Base-by-base conservation (phyloP, 257 asterid genomes). In the Gentiana macrophylla region DNA sequence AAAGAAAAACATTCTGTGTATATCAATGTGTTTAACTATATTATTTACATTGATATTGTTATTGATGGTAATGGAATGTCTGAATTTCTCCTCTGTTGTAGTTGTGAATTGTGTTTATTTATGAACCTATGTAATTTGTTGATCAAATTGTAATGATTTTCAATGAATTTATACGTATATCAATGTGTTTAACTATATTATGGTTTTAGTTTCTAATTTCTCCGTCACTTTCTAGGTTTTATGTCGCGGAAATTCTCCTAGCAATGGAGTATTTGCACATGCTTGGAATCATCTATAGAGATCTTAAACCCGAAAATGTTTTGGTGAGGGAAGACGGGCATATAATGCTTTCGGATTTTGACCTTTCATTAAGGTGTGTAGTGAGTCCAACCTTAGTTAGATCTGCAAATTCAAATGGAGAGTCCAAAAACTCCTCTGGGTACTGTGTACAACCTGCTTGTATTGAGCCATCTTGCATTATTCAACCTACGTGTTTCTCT, bases 311-410 rank as follows among this genome's bases (percentile, higher is more conserved):
- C 15, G 88, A 81, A 67, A 81, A 81, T 55, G 80, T 78, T 55
- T 63, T 81, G 48, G 88, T 81, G 45, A 73, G 88, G 59, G 88
- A 75, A 68, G 88, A 81, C 48, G 88, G 88, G 4, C 88, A 81
- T 60, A 81, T 81, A 63, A 81, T 81, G 88, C 84, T 81, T 63
- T 81, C 88, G 15, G 84, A 81, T 71, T 81, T 81, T 47, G 88
- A 81, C 75, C 84, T 81, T 55, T 78, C 84, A 13, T 70, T 81
- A 53, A 73, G 84, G 48, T 81, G 88, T 50, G 64, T 77, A 3
- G 84, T 81, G 60, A 72, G 77, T 62, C 88, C 88, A 61, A 81
- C 80, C 37, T 67, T 81, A 48, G 84, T 81, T 34, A 81, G 70
- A 62, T 76, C 79, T 58, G 66, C 80, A 32, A 71, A 62, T 62